Conservation (phyloP, 2,329 filamentous ascomycete genomes). For the Penicillium rolfsii region DNA sequence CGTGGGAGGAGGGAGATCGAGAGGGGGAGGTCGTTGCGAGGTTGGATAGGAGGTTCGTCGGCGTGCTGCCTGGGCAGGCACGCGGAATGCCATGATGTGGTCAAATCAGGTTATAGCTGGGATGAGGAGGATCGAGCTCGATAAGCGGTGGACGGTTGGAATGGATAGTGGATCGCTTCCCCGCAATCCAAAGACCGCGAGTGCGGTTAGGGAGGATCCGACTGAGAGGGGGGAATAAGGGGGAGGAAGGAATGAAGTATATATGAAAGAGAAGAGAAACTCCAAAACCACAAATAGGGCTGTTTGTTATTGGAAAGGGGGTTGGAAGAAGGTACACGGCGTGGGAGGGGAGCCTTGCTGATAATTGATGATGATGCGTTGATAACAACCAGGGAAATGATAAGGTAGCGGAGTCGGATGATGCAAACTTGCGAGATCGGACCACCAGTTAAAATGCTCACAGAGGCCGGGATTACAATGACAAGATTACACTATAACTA, state of each 20-base stretch:
- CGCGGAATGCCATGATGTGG: conserved; percentile 42
- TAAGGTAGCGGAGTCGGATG: conserved; percentile 20
- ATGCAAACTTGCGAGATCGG: conserved; percentile 25
- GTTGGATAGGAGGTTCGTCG: conserved; percentile 41
- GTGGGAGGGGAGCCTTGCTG: background rate
- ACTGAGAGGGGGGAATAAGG: background rate
- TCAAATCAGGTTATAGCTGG: background rate
- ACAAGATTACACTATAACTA: background rate
- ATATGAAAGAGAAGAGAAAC: background rate
- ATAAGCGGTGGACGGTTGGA: conserved; percentile 13
- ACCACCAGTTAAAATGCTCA: conserved; percentile 6
- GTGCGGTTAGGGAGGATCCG: conserved; percentile 16
- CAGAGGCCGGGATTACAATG: background rate
- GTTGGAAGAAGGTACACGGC: background rate
- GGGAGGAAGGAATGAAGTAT: background rate
- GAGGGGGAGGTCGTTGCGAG: conserved; percentile 30
- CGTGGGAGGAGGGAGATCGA: conserved; percentile 34
- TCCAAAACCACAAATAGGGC: background rate
- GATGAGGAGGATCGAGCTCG: conserved; percentile 5
- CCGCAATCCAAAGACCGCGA: conserved; percentile 24
- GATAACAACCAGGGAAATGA: conserved; percentile 17
- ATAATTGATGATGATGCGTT: conserved; percentile 23
- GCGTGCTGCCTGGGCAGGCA: conserved; percentile 41
- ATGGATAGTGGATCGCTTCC: conserved; percentile 29
- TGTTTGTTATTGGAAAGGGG: background rate